These are phyloP conservation scores for Solanum ossicruentum DNA, from an alignment of 257 asterid genomes.

Conservation along the genomic window DNA sequence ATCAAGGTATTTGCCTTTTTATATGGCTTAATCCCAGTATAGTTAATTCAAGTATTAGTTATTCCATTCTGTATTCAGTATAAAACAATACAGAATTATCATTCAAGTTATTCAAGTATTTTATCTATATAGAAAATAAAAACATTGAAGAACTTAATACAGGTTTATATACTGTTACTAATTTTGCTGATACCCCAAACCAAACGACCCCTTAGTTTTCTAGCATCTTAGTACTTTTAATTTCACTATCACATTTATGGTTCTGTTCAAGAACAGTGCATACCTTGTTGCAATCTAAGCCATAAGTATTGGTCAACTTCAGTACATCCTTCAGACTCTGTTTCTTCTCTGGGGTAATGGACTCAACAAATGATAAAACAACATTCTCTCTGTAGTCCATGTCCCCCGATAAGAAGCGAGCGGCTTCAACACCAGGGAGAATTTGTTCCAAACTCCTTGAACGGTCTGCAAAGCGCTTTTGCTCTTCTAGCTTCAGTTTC, in stretches of 20 bases:
- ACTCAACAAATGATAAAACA: slow-evolving; percentile 60
- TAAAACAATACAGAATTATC: neutral
- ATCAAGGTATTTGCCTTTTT: neutral
- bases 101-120: neutral
- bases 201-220: neutral
- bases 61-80: neutral
- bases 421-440: slow-evolving; percentile 83
- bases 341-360: slow-evolving; percentile 66
- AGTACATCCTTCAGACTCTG: slow-evolving; percentile 50
- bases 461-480: slow-evolving; percentile 68
- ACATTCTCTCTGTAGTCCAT: slow-evolving; percentile 54
- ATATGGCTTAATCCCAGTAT: neutral
- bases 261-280: neutral
- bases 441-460: slow-evolving; percentile 81
- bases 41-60: neutral
- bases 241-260: neutral
- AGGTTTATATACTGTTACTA: neutral
- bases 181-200: neutral
- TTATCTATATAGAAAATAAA: neutral
- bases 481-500: slow-evolving; percentile 88
- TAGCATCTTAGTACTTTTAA: neutral
- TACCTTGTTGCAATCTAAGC: slow-evolving; percentile 66
- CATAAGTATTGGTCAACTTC: slow-evolving; percentile 53
- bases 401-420: slow-evolving; percentile 81
- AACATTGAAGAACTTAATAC: neutral